Evolutionary conservation across 108 stramenopile species (phyloP).

Genomic region (Skeletonema marinoi): DNA sequence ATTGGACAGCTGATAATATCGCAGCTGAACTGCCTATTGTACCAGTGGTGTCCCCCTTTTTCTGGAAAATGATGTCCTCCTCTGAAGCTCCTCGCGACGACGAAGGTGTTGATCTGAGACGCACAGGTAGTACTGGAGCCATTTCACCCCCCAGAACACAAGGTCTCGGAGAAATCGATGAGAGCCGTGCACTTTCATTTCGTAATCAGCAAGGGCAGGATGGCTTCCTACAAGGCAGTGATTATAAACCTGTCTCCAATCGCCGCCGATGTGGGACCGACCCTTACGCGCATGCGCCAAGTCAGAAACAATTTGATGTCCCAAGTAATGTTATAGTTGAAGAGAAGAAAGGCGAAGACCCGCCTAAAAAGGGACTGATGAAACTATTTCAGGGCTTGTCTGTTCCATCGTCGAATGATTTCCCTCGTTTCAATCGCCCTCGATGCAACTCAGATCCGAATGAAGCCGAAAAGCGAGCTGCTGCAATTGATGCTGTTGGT

Average conservation of each 20-base stretch:
- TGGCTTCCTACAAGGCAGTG: neutral
- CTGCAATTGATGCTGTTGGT: neutral
- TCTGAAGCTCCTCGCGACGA: neutral
- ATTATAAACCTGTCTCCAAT: neutral
- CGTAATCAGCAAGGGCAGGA: neutral
- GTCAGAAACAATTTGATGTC: neutral
- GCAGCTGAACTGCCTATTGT: neutral
- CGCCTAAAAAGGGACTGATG: neutral
- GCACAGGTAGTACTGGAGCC: neutral
- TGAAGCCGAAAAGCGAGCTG: neutral
- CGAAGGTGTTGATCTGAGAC: neutral
- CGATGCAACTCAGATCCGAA: neutral
- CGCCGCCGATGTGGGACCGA: neutral
- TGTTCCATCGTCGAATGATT: neutral
- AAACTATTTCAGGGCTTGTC: neutral
- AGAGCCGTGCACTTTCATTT: neutral
- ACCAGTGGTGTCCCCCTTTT: neutral
- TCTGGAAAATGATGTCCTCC: neutral
- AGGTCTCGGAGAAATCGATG: neutral
- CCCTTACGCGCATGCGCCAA: neutral
- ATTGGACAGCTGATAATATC: neutral
- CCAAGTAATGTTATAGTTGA: neutral
- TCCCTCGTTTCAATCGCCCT: neutral
- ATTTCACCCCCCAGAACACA: neutral
- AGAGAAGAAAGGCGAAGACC: neutral